phyloP scores from a whole-genome alignment of 805 yeast species.

The Metschnikowia cubensis region DNA sequence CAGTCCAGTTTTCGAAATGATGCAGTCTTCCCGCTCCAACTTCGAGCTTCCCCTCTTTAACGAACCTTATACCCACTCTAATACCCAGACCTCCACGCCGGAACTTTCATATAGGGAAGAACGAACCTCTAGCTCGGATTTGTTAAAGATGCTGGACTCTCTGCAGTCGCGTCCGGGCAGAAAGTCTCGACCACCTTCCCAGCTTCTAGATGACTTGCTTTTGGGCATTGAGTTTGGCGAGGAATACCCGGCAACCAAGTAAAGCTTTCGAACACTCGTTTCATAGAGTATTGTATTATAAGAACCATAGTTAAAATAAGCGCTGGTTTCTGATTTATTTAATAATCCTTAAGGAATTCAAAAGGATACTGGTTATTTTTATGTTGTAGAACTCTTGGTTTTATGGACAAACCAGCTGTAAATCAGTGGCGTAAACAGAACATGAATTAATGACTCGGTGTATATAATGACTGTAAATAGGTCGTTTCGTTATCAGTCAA shows the following conservation, averaged over 20 bases:
- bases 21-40: conserved; percentile 15
- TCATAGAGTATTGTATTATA: background rate
- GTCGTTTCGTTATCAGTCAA: too few relatives aligned
- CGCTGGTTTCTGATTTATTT: too few relatives aligned
- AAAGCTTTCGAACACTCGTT: background rate
- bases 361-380: too few relatives aligned
- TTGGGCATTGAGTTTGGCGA: conserved; percentile 19
- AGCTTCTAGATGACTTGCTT: conserved; percentile 43
- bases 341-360: too few relatives aligned
- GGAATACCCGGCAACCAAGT: conserved; percentile 5
- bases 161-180: conserved; percentile 1
- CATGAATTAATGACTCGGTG: too few relatives aligned
- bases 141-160: conserved; percentile 1
- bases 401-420: too few relatives aligned
- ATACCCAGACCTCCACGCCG: background rate
- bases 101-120: background rate
- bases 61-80: background rate
- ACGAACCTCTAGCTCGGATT: conserved; percentile 2
- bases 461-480: too few relatives aligned
- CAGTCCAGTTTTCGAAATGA: conserved; percentile 47
- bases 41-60: conserved; percentile 14
- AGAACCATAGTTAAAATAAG: background rate
- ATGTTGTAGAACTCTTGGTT: too few relatives aligned
- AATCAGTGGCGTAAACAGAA: too few relatives aligned
- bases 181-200: conserved; percentile 46